Base-by-base conservation (phyloP, 192 early-diverging fungal species). In the Obelidium mucronatum region DNA sequence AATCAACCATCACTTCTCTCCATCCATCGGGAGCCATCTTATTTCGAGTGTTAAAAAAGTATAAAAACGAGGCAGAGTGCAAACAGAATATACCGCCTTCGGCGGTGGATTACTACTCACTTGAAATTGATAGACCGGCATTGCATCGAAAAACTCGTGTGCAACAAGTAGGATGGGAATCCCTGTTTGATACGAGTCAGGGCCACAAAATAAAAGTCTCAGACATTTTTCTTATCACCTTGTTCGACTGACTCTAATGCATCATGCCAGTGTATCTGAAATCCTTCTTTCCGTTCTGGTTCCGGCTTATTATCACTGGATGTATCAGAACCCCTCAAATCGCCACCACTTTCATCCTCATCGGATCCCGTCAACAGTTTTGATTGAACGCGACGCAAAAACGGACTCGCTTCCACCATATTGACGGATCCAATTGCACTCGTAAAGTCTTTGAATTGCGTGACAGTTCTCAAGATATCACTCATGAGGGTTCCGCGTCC, bases 121-220 rank as follows among this genome's bases (percentile, higher is more conserved):
- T 78, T 94, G 81, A 76, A 96, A 94, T 70, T 90, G 91, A 85
- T 94, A 92, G 26, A 98, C 85, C 0, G 97, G 96, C 61, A 99
- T 83, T 0, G 97, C 96, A 72, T 99, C 97, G 84, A 99, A 98
- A 66, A 98, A 97, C 83, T 99, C 97, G 82, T 99, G 96, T 0
- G 96, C 95, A 72, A 97, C 83, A 28, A 96, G 80, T 54, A 95
- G 69, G 19, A 93, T 91, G 59, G 88, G 71, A n/a, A 31, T 8
- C 13, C 64, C 61, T 67, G 22, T 42, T 28, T 31, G 13, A 44
- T 39, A 67, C 31, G n/a, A 48, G 37, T 62, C 3, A 64, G 70
- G 36, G 62, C 77, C 3, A 74, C 61, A 56, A 69, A 40, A 51
- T 66, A 65, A 64, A 75, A 36, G 79, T 44, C 42, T 76, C 33